Evolutionary conservation across 2,329 filamentous ascomycete species (phyloP).

Genomic region (Fusarium sp.): DNA sequence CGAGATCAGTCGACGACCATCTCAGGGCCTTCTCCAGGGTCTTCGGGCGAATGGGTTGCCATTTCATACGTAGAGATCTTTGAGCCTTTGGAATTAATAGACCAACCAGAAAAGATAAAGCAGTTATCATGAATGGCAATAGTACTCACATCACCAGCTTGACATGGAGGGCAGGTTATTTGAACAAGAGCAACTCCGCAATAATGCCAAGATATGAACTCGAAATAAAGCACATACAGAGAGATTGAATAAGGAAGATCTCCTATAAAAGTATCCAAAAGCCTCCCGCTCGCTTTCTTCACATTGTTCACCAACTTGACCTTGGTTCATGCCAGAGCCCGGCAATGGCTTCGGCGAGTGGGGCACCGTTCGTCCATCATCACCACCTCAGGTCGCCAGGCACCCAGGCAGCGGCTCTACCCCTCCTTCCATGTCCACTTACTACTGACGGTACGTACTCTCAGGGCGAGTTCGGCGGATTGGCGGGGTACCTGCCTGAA

Average conservation of each 20-base stretch:
- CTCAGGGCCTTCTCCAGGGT: conserved; percentile 67
- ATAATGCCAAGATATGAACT: background rate
- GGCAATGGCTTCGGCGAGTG: background rate
- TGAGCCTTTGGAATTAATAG: conserved; percentile 64
- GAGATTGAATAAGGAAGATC: background rate
- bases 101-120: background rate
- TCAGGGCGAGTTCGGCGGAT: background rate
- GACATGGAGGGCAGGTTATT: background rate
- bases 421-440: background rate
- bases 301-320: background rate
- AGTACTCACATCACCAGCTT: conserved; percentile 20
- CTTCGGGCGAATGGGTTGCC: background rate
- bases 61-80: conserved; percentile 70
- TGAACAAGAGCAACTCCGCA: background rate
- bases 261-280: background rate
- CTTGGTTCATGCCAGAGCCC: background rate
- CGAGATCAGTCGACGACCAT: conserved; percentile 87
- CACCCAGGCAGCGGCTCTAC: background rate
- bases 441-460: background rate
- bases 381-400: background rate
- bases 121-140: background rate
- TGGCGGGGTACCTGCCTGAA: background rate
- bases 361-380: background rate
- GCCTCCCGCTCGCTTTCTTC: conserved; percentile 4
- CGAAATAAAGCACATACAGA: background rate